Evolutionary conservation across 2,329 filamentous ascomycete genomes (phyloP).

Genomic region (Pestalotiopsis sp.): DNA sequence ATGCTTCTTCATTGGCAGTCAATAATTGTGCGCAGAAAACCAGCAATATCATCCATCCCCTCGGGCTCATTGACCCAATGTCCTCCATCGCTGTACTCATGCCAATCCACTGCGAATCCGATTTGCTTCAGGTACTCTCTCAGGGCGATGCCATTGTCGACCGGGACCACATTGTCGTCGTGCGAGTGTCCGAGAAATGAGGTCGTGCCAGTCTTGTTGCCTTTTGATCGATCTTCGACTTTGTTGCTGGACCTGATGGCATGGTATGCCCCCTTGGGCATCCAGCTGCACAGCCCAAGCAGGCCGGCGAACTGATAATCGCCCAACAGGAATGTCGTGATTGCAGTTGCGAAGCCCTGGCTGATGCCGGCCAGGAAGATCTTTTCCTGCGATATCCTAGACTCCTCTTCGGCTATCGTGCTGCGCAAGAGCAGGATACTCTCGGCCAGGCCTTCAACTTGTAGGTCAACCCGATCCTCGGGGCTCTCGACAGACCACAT

Average conservation of each 20-base stretch:
- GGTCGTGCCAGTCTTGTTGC: constrained; percentile 16
- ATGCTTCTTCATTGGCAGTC: no score
- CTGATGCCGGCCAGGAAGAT: constrained; percentile 35
- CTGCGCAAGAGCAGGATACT: constrained; percentile 22
- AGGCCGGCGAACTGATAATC: constrained; percentile 25
- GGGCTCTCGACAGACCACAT: constrained; percentile 55
- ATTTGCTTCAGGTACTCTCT: constrained; percentile 20
- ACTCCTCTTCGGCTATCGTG: constrained; percentile 25
- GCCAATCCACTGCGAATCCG: constrained; percentile 24
- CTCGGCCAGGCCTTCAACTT: constrained; percentile 23
- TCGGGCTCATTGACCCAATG: constrained; percentile 31
- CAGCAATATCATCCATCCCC: constrained; percentile 26
- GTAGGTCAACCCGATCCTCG: constrained; percentile 32
- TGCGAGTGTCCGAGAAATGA: constrained; percentile 29
- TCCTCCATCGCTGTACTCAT: constrained; percentile 27
- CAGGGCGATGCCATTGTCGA: constrained; percentile 26
- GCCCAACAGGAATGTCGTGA: constrained; percentile 19
- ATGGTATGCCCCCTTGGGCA: constrained; percentile 18
- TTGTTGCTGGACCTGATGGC: neutral
- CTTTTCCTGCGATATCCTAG: constrained; percentile 19
- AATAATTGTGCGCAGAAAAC: no score
- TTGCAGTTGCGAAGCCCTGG: constrained; percentile 31
- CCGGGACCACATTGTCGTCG: constrained; percentile 31
- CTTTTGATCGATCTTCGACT: neutral
- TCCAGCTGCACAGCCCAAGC: constrained; percentile 32